These are phyloP conservation scores for Cordia subcordata DNA, from an alignment of 257 asterid species.

Conservation along the genomic window DNA sequence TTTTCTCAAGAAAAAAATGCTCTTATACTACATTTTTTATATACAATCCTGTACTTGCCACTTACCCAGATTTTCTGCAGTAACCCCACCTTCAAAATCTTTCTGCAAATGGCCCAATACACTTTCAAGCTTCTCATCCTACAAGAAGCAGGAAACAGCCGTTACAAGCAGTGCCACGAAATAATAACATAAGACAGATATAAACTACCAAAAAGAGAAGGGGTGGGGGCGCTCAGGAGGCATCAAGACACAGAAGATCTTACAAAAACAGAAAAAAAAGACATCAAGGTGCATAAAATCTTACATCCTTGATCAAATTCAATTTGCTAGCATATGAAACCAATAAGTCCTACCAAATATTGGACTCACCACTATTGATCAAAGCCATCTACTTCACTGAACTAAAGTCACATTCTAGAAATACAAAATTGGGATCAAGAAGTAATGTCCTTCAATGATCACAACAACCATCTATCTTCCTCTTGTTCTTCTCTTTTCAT, in stretches of 20 bases:
- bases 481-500: neutral
- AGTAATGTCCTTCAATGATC: too few relatives aligned
- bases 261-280: too few relatives aligned
- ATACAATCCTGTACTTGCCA: constrained; percentile 17
- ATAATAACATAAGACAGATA: neutral
- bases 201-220: constrained; percentile 7
- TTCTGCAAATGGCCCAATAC: constrained; percentile 86
- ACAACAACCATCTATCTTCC: neutral
- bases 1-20: constrained; percentile 15
- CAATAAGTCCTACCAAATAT: neutral
- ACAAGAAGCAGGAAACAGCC: constrained; percentile 3
- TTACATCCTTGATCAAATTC: neutral
- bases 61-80: constrained; percentile 84
- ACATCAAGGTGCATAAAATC: too few relatives aligned
- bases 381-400: neutral
- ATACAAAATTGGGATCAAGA: neutral
- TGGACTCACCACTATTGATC: neutral
- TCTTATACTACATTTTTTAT: constrained; percentile 6
- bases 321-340: neutral
- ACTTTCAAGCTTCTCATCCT: constrained; percentile 85
- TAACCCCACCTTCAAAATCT: constrained; percentile 88
- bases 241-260: neutral
- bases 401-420: neutral
- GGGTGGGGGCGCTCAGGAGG: too few relatives aligned
- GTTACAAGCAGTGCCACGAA: neutral